phyloP scores from a whole-genome alignment of 2,329 filamentous ascomycete species.

The Cercospora zeae-maydis region DNA sequence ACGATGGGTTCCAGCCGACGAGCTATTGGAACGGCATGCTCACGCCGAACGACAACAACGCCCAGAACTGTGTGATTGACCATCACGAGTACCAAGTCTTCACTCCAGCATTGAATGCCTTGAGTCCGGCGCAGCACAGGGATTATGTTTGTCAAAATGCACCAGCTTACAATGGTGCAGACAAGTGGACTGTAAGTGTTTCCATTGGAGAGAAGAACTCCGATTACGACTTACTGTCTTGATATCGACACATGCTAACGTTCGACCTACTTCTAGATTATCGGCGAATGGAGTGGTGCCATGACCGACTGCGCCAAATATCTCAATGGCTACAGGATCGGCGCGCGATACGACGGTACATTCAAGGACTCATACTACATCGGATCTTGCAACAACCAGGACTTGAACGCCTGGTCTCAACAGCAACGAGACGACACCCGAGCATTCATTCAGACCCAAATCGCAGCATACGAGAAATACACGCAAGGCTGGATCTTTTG shows the following conservation, averaged over 20 bases:
- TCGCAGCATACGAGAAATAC: slow-evolving; percentile 50
- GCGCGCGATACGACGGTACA: slow-evolving; percentile 59
- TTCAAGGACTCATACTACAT: slow-evolving; percentile 47
- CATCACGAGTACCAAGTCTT: slow-evolving; percentile 69
- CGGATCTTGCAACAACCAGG: slow-evolving; percentile 54
- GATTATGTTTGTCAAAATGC: slow-evolving; percentile 55
- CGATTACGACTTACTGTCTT: neutral
- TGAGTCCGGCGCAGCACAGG: slow-evolving; percentile 53
- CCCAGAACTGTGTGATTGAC: slow-evolving; percentile 58
- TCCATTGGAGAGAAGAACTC: neutral
- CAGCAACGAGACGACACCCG: slow-evolving; percentile 46
- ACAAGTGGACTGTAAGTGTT: slow-evolving; percentile 55
- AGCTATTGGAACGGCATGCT: slow-evolving; percentile 61
- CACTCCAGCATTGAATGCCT: slow-evolving; percentile 48
- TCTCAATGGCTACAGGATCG: slow-evolving; percentile 54
- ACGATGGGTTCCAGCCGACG: slow-evolving; percentile 55
- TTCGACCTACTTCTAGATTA: slow-evolving; percentile 36
- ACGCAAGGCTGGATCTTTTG: slow-evolving; percentile 56
- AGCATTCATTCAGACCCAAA: slow-evolving; percentile 54
- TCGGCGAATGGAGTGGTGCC: slow-evolving; percentile 67
- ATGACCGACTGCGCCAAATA: slow-evolving; percentile 58
- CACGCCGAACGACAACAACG: slow-evolving; percentile 48
- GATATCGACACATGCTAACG: neutral
- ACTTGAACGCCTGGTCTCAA: slow-evolving; percentile 48
- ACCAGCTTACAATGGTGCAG: slow-evolving; percentile 47